These are phyloP conservation scores for Trichophyton schoenleinii DNA, from an alignment of 2,329 filamentous ascomycete genomes.

Conservation along the genomic window DNA sequence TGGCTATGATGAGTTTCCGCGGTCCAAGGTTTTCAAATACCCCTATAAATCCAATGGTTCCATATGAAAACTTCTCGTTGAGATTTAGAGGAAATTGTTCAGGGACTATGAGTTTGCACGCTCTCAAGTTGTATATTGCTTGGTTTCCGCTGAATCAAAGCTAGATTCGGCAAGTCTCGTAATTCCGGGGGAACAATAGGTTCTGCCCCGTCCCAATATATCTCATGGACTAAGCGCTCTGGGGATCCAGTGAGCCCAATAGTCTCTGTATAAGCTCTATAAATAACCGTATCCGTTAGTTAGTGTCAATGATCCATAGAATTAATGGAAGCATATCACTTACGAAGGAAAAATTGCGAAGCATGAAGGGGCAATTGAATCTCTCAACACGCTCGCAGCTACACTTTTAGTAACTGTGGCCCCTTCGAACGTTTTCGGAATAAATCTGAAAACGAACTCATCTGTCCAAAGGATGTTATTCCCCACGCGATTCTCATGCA, in stretches of 20 bases:
- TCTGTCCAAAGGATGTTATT: background rate
- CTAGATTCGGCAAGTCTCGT: background rate
- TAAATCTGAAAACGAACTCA: background rate
- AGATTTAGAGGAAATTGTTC: background rate
- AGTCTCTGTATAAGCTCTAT: background rate
- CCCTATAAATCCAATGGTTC: background rate
- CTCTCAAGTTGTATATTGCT: background rate
- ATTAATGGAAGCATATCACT: background rate
- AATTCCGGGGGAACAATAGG: background rate
- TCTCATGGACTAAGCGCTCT: background rate
- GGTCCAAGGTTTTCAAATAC: background rate
- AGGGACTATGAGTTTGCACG: background rate
- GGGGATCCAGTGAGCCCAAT: background rate
- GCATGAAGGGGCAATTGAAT: background rate
- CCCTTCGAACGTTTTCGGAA: background rate
- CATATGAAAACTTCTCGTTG: background rate
- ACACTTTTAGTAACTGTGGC: background rate
- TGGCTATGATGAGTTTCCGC: background rate
- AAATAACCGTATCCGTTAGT: background rate
- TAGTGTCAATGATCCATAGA: no score
- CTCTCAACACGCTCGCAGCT: background rate
- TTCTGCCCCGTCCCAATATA: background rate
- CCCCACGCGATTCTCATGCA: background rate
- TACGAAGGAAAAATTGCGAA: background rate
- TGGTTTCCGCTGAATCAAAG: background rate